Conservation (phyloP, 2,329 filamentous ascomycete species). For the Sclerotinia nivalis region DNA sequence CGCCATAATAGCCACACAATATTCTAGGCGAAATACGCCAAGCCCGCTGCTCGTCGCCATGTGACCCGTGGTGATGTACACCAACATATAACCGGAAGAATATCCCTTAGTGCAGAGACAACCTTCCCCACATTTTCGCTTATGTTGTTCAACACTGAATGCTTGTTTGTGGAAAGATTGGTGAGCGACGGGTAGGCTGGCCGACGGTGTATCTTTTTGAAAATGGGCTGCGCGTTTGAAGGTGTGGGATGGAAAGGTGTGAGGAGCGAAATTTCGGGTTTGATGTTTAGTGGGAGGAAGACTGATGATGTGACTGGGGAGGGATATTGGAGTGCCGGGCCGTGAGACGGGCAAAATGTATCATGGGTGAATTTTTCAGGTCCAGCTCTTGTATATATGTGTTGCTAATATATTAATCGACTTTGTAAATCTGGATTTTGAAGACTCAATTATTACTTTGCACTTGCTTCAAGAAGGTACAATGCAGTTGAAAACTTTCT, state of each 20-base stretch:
- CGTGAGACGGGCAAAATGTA: background rate
- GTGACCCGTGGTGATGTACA: conserved; percentile 1
- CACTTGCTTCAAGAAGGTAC: background rate
- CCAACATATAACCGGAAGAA: no score
- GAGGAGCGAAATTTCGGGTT: background rate
- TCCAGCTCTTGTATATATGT: no score
- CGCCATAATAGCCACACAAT: background rate
- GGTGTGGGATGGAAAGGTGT: background rate
- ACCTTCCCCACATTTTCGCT: background rate
- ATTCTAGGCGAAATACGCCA: background rate
- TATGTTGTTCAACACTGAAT: background rate
- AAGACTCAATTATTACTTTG: background rate
- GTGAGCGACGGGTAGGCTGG: background rate
- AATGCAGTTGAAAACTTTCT: conserved; percentile 20
- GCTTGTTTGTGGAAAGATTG: conserved; percentile 16
- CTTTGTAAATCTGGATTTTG: background rate
- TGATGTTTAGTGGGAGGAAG: no score
- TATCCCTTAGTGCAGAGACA: no score
- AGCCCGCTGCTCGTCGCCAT: background rate
- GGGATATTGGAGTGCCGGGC: background rate
- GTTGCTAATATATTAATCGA: background rate
- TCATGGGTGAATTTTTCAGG: background rate
- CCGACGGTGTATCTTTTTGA: conserved; percentile 16
- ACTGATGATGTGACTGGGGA: background rate
- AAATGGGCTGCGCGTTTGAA: background rate